Conservation (phyloP, 805 yeast genomes). For the Cyberlindnera sargentensis region DNA sequence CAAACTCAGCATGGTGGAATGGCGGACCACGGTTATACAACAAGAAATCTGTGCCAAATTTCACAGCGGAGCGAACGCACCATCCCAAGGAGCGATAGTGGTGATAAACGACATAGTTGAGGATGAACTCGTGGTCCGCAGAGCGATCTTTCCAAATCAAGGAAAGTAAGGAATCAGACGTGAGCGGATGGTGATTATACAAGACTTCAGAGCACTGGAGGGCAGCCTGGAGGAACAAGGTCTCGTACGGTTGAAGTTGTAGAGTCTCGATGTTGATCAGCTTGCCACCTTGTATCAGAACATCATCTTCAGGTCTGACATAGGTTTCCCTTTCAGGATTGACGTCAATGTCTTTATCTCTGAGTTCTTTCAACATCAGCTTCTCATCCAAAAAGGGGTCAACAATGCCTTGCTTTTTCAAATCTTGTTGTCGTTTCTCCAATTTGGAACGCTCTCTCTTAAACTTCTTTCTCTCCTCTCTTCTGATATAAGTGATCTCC, state of each 20-base stretch:
- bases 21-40: conserved; percentile 92
- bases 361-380: conserved; percentile 23
- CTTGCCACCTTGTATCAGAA: conserved; percentile 25
- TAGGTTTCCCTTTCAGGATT: conserved; percentile 17
- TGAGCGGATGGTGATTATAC: conserved; percentile 15
- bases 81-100: conserved; percentile 86
- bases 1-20: conserved; percentile 87
- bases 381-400: conserved; percentile 30
- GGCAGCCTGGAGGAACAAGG: conserved; percentile 57
- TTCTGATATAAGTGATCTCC: conserved; percentile 66
- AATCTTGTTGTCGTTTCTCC: conserved; percentile 42
- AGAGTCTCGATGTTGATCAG: conserved; percentile 29
- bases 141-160: conserved; percentile 1
- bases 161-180: conserved; percentile 9
- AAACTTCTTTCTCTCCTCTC: conserved; percentile 66
- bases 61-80: conserved; percentile 90
- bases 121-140: conserved; percentile 23
- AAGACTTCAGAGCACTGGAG: conserved; percentile 40
- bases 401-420: conserved; percentile 31
- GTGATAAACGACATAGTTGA: conserved; percentile 66
- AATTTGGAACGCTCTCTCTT: conserved; percentile 58
- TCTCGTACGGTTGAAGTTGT: conserved; percentile 73
- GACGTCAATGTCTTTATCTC: conserved; percentile 24
- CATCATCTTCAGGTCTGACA: conserved; percentile 32
- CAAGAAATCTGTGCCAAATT: conserved; percentile 83